Base-by-base conservation (phyloP, 1,139 yeast genomes). In the Debaryomyces sp. region DNA sequence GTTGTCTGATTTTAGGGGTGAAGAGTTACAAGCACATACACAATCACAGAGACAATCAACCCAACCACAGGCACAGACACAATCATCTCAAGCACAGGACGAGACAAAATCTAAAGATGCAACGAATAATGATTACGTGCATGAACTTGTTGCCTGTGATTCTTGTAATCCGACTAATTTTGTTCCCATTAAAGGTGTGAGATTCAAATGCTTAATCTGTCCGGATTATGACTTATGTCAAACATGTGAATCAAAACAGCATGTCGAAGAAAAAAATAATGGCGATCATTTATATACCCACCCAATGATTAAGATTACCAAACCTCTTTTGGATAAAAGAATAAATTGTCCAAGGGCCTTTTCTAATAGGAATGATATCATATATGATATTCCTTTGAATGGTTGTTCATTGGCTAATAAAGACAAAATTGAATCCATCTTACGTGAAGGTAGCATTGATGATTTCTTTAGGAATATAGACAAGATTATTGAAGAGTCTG, bases 131-230 rank as follows among this genome's bases (percentile, higher is more conserved):
- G 43, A 44, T 12, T 17, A 47, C 3, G 50, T 65, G 33, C 74
- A 69, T 48, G 13, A 54, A 6, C 53, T 54, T 49, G 59, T 63
- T 21, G 52, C 64, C 41, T 81, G 86, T 54, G 83, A 81, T 53
- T 64, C 67, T 15, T 79, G 83, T 49, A 52, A 60, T 49, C 69
- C 73, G 3, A 45, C 54, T 15, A 53, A 52, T n/a, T 60, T 65
- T 45, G 61, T 62, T 34, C 69, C 69, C 6, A 69, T 84, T 43
- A 57, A 44, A 23, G 89, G 89, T 1, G 55, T 60, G n/a, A 73
- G 89, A 53, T 84, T 70, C 64, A 73, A 75, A 48, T 85, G 90
- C 59, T 54, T 76, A 45, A 75, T 76, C 29, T 85, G 90, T 58
- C 51, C 58, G 3, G 78, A 84, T 55, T 84, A 70, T 62, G 88